Evolutionary conservation across 441 rosid species (phyloP), one percentile per base, ranked within the genome.

Genomic region (Flueggea neowawraea): DNA sequence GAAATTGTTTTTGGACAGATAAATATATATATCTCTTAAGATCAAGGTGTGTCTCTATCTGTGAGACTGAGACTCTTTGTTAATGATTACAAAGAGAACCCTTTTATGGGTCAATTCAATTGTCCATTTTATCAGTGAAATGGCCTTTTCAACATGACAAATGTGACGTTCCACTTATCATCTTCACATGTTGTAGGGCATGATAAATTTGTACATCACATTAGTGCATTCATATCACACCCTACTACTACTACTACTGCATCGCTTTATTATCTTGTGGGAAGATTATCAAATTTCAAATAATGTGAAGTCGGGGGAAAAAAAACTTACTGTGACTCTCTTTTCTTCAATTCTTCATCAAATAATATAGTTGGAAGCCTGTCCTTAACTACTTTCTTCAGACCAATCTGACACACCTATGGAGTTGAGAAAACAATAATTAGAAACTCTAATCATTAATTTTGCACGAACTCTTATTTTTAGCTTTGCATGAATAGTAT

Each of bases 271-370:
- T 14, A 47, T 47, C 12, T 47, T 47, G 12, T 47, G 12, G 12
- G n/a, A 9, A 32, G 36, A 32, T 33, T 13, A 57, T 6, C 36
- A 36, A 36, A 17, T 22, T 47, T 5, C 16, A 14, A 22, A 14
- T 22, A 15, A 41, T 33, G 4, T 9, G 22, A 36, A 6, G 22
- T 16, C 10, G 36, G 48, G 50, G 16, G 57, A 53, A 32, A 16
- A 52, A 61, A 2, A 65, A 77, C 96, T 84, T 83, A 94, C 99
- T 83, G 90, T 61, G 99, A 74, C 62, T 88, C 97, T 71, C 70
- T 84, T 31, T 80, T 69, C 71, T 69, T 80, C 49, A 89, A 63
- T 62, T 86, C 96, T 76, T 94, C 99, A 77, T 83, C 93, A 73
- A 84, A 94, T 32, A 81, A 63, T 5, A 90, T 83, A 12, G 64